Percentiles rank a stretch among this genome's conserved stretches.
Conservation (phyloP, 768 basidiomycete species). For the Mycena galericulata region DNA sequence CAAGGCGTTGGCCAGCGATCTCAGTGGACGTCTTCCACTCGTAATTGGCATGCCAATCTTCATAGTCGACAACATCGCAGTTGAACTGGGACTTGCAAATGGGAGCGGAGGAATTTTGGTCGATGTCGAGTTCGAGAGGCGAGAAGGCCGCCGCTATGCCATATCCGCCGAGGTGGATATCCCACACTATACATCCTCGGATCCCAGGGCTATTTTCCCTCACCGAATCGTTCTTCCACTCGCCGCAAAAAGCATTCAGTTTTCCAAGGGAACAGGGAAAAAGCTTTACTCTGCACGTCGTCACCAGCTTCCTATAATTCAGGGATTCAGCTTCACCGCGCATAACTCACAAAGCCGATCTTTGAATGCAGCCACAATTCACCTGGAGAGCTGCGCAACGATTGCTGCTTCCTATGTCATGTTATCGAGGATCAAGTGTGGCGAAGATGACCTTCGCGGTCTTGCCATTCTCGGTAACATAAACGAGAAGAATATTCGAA, state of each 20-base stretch:
- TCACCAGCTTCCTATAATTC: constrained; percentile 30
- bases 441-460: constrained; percentile 4
- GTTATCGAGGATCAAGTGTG: constrained; percentile 32
- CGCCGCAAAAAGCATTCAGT: background rate
- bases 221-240: constrained; percentile 10
- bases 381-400: constrained; percentile 23
- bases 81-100: constrained; percentile 34
- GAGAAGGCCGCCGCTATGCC: constrained; percentile 26
- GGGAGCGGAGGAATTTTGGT: constrained; percentile 29
- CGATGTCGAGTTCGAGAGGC: constrained; percentile 10
- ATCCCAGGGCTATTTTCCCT: background rate
- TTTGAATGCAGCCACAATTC: no score
- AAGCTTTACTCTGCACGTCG: constrained; percentile 6
- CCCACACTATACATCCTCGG: constrained; percentile 16
- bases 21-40: constrained; percentile 30
- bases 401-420: constrained; percentile 32
- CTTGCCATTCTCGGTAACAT: no score
- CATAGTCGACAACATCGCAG: constrained; percentile 32
- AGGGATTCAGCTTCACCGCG: no score
- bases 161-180: constrained; percentile 29
- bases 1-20: constrained; percentile 23
- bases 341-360: no score
- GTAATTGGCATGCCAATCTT: constrained; percentile 35
- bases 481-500: no score
- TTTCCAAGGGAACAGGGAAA: background rate